phyloP scores from a whole-genome alignment of 768 basidiomycete species.

The Fistulinella prunicolor region DNA sequence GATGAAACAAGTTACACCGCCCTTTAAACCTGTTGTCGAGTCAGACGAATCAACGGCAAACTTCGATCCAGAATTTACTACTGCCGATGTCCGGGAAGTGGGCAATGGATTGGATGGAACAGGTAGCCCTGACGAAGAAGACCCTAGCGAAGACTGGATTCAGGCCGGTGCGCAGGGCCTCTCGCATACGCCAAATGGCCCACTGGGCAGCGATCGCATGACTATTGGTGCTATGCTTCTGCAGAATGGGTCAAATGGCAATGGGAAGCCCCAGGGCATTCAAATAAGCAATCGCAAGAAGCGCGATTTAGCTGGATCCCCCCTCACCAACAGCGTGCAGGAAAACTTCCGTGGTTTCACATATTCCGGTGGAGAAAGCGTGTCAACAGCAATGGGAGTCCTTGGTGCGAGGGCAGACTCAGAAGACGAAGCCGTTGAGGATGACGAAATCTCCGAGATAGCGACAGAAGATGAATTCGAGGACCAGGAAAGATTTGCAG shows the following conservation, averaged over 20 bases:
- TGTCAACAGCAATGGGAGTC: constrained; percentile 45
- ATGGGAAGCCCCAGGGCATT: constrained; percentile 36
- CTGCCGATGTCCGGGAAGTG: constrained; percentile 79
- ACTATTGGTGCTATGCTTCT: constrained; percentile 9
- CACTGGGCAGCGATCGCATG: constrained; percentile 59
- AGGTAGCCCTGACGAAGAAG: constrained; percentile 47
- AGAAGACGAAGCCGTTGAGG: constrained; percentile 47
- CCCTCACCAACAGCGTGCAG: constrained; percentile 88
- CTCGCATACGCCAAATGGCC: constrained; percentile 70
- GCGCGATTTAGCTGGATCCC: constrained; percentile 50
- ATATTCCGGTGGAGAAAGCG: constrained; percentile 72
- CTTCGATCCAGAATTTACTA: constrained; percentile 98
- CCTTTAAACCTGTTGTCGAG: constrained; percentile 97
- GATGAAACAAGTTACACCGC: constrained; percentile 88
- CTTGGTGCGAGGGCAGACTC: constrained; percentile 29
- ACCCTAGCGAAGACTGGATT: constrained; percentile 64
- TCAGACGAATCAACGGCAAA: constrained; percentile 98
- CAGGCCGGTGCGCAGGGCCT: constrained; percentile 32
- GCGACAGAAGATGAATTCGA: constrained; percentile 78
- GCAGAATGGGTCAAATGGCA: constrained; percentile 19
- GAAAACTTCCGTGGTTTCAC: constrained; percentile 97
- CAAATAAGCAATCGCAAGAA: constrained; percentile 51
- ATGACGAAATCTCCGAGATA: constrained; percentile 46
- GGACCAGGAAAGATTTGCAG: constrained; percentile 59
- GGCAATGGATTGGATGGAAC: constrained; percentile 52